Evolutionary conservation across 257 asterid species (phyloP), one percentile per base, ranked within the genome.

Genomic region (Vinca minor): DNA sequence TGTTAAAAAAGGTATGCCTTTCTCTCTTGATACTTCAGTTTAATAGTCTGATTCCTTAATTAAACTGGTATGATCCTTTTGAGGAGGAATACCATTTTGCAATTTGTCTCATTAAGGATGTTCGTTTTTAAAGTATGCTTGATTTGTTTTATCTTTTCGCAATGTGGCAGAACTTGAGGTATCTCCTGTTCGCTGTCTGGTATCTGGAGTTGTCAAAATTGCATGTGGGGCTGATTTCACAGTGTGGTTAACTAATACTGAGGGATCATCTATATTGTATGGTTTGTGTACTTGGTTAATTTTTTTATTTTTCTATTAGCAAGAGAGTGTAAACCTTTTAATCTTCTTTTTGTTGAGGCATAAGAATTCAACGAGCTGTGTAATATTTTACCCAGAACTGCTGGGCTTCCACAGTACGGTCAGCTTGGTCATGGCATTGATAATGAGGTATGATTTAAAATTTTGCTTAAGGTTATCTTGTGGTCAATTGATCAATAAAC

Each of bases 371-470:
- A 63, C 66, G 68, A 81, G 69, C 80, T 71, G 73, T 70, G 32
- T 54, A 17, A 34, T 59, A 8, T 62, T 49, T 77, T 77, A 63
- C 63, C 42, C 53, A 88, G 98, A 71, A 89, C 96, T 76, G 97
- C 92, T 79, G 98, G 98, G 76, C 91, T 85, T 71, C 98, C 98
- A 49, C 97, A 89, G 69, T 93, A 84, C 72, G 97, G 98, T 68
- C 98, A 93, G 79, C 95, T 93, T 70, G 98, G 98, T 53, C 98
- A 93, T 78, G 94, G 88, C 48, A 76, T 97, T 12, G 87, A 87
- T 81, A 93, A 89, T 58, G 98, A 93, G 96, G 98, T 93, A 79
- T 38, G 70, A 12, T 56, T 57, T 36, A 36, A 59, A 23, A 4
- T 58, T 69, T 61, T 4, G 31, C 59, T 55, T 31, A 52, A 9